Percentiles rank a stretch among this genome's conserved stretches.
These are phyloP conservation scores for Eryngium alpinum DNA, from an alignment of 140 eudicot genomes.

Conservation along the genomic window DNA sequence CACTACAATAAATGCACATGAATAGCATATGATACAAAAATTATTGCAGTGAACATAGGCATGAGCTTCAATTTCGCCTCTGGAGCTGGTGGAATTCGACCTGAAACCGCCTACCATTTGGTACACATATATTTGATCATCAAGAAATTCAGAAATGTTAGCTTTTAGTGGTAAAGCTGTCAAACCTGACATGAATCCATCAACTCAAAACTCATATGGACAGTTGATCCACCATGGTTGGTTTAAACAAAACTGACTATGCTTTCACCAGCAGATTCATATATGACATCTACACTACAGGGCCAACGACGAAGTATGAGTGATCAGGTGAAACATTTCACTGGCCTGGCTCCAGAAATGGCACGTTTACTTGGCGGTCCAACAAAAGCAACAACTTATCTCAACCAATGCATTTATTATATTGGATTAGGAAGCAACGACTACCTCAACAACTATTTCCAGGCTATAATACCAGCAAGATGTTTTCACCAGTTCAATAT, in stretches of 20 bases:
- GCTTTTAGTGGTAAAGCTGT: neutral
- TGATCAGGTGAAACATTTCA: conserved; percentile 27
- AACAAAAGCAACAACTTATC: conserved; percentile 26
- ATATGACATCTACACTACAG: conserved; percentile 3
- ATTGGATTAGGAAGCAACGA: conserved; percentile 51
- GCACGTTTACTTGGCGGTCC: conserved; percentile 28
- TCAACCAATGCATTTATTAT: conserved; percentile 32
- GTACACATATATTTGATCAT: neutral
- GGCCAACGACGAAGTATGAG: conserved; percentile 23
- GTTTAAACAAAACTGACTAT: too few species aligned
- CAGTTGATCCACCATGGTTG: too few species aligned
- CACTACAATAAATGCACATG: too few species aligned
- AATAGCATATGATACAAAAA: too few species aligned
- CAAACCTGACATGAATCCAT: too few species aligned
- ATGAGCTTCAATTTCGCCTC: conserved; percentile 38
- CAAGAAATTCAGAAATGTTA: too few species aligned
- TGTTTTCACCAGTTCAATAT: conserved; percentile 27
- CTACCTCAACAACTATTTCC: conserved; percentile 42
- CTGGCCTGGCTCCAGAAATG: conserved; percentile 19
- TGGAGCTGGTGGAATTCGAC: conserved; percentile 49
- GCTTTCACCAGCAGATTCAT: neutral
- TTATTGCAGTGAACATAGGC: too few species aligned
- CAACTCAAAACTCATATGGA: too few species aligned
- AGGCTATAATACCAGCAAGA: conserved; percentile 31
- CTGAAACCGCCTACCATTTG: conserved; percentile 33